phyloP scores from a whole-genome alignment of 2,329 filamentous ascomycete species.

The Lachnellula cervina region DNA sequence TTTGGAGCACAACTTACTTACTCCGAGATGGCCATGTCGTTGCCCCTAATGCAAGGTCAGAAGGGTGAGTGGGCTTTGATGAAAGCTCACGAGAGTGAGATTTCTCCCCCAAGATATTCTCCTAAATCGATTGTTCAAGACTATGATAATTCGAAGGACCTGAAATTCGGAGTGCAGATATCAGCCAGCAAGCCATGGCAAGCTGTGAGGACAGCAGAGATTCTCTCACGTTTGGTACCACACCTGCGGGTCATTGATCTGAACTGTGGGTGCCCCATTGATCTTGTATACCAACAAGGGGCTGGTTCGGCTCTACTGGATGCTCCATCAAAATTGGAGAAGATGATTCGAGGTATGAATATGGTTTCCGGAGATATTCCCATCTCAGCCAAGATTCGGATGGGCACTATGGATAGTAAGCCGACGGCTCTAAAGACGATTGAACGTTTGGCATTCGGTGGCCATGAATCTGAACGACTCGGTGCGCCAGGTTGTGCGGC shows the following conservation, averaged over 20 bases:
- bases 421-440: slow-evolving; percentile 79
- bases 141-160: slow-evolving; percentile 78
- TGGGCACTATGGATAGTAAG: slow-evolving; percentile 74
- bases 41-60: slow-evolving; percentile 83
- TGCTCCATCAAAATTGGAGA: slow-evolving; percentile 78
- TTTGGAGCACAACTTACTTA: slow-evolving; percentile 91
- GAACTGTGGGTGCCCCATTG: slow-evolving; percentile 96
- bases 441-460: slow-evolving; percentile 77
- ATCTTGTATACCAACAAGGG: slow-evolving; percentile 82
- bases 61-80: slow-evolving; percentile 93
- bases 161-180: slow-evolving; percentile 90
- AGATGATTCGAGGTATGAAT: slow-evolving; percentile 96
- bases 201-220: slow-evolving; percentile 82
- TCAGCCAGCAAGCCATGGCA: slow-evolving; percentile 89
- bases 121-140: slow-evolving; percentile 56
- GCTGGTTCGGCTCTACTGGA: slow-evolving; percentile 93
- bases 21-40: slow-evolving; percentile 95
- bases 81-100: slow-evolving; percentile 84
- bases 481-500: slow-evolving; percentile 84
- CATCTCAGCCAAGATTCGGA: slow-evolving; percentile 91
- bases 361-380: slow-evolving; percentile 84
- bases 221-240: slow-evolving; percentile 70
- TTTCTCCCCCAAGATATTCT: slow-evolving; percentile 63
- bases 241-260: slow-evolving; percentile 86
- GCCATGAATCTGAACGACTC: slow-evolving; percentile 63